Evolutionary conservation across 352 stramenopile genomes (phyloP).

Genomic region (Poterioochromonas sp.): DNA sequence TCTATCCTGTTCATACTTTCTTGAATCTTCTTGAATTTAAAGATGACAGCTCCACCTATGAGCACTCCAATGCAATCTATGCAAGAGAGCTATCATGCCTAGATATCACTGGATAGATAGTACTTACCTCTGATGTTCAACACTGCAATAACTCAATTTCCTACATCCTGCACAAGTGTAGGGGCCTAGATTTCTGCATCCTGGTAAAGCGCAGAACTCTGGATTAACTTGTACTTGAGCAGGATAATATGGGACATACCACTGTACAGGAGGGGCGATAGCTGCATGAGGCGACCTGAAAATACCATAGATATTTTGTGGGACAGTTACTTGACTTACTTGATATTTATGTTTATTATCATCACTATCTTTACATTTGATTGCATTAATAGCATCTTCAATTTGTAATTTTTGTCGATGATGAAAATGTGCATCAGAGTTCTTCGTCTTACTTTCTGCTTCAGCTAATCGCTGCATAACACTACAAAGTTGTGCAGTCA

Average conservation of each 20-base stretch:
- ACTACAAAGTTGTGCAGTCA: background rate
- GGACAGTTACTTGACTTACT: background rate
- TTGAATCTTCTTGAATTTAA: too few relatives aligned
- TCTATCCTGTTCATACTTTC: too few relatives aligned
- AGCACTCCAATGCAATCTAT: background rate
- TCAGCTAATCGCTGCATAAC: background rate
- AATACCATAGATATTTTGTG: background rate
- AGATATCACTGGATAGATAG: background rate
- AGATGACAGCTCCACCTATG: background rate
- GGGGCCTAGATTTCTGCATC: background rate
- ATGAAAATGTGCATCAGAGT: background rate
- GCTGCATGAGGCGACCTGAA: background rate
- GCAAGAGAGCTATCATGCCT: background rate
- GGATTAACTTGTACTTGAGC: too few relatives aligned
- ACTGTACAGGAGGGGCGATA: background rate
- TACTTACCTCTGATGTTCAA: slow-evolving; percentile 7
- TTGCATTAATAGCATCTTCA: background rate
- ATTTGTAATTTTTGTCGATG: background rate
- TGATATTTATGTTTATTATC: background rate
- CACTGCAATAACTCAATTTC: background rate
- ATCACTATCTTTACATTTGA: background rate
- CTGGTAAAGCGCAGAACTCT: background rate
- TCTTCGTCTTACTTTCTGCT: background rate
- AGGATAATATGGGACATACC: too few relatives aligned
- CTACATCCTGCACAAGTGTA: background rate